Conservation (phyloP, 225 moss, liverwort and hornwort genomes). For the Neckera pumila region DNA sequence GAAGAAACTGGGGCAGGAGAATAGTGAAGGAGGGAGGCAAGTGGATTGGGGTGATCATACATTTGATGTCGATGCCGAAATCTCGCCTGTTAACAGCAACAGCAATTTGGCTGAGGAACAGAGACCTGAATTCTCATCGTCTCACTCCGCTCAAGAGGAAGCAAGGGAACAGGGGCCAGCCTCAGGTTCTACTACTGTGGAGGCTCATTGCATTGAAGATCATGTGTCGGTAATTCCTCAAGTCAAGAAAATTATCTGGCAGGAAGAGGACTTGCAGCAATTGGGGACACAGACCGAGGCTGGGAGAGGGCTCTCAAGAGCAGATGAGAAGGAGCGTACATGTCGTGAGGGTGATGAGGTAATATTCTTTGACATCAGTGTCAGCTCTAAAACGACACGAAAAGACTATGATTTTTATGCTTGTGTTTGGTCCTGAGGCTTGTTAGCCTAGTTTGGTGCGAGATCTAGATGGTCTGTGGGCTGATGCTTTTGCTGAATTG, state of each 20-base stretch:
- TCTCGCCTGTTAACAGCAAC: background rate
- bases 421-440: background rate
- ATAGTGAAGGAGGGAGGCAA: background rate
- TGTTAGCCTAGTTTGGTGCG: background rate
- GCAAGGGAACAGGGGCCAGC: background rate
- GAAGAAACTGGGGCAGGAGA: background rate
- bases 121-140: background rate
- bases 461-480: background rate
- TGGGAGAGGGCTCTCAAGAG: background rate
- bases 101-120: background rate
- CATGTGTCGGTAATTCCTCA: background rate
- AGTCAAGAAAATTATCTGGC: conserved; percentile 6
- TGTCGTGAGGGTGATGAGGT: conserved; percentile 7
- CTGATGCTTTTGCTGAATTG: no score
- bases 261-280: conserved; percentile 5
- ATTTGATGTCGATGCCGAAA: background rate
- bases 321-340: background rate
- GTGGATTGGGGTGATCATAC: background rate
- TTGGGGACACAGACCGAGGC: background rate
- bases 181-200: background rate
- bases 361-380: conserved; percentile 8
- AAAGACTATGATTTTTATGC: background rate
- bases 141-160: background rate
- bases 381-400: background rate
- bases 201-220: background rate